Percentiles rank a stretch among this genome's conserved stretches.
These are phyloP conservation scores for Chalaropsis ovoidea DNA, from an alignment of 2,329 filamentous ascomycete species.

Conservation along the genomic window DNA sequence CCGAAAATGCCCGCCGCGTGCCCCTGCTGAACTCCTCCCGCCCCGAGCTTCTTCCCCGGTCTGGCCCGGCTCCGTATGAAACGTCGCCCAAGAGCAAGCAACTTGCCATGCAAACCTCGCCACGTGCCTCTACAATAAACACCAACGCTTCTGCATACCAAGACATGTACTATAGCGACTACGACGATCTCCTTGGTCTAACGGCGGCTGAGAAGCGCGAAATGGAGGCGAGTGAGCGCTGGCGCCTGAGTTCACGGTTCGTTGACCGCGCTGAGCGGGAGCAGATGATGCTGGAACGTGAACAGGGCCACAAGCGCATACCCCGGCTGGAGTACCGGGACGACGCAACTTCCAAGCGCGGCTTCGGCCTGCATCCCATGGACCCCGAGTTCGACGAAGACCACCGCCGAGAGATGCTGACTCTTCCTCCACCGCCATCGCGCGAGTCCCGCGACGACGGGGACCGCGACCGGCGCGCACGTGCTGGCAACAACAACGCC, in stretches of 20 bases:
- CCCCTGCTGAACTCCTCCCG: not conserved
- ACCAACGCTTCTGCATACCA: not conserved
- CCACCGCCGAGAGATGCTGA: not conserved
- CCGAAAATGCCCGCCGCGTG: not conserved
- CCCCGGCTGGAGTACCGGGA: not conserved
- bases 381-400: slow-evolving; percentile 13
- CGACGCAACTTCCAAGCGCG: not conserved
- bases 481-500: not conserved
- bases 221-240: not conserved
- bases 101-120: not conserved
- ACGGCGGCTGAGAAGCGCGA: not conserved
- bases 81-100: slow-evolving; percentile 4
- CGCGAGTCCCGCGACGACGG: not conserved
- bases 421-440: not conserved
- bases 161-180: not conserved
- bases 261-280: not conserved
- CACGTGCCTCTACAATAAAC: slow-evolving; percentile 2
- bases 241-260: slow-evolving; percentile 9
- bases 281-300: not conserved
- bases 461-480: not conserved
- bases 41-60: not conserved
- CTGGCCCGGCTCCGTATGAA: not conserved
- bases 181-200: not conserved
- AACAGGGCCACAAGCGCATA: not conserved
- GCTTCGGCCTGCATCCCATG: not conserved